Base-by-base conservation (phyloP, 2,329 filamentous ascomycete genomes). In the Xylaria digitata region DNA sequence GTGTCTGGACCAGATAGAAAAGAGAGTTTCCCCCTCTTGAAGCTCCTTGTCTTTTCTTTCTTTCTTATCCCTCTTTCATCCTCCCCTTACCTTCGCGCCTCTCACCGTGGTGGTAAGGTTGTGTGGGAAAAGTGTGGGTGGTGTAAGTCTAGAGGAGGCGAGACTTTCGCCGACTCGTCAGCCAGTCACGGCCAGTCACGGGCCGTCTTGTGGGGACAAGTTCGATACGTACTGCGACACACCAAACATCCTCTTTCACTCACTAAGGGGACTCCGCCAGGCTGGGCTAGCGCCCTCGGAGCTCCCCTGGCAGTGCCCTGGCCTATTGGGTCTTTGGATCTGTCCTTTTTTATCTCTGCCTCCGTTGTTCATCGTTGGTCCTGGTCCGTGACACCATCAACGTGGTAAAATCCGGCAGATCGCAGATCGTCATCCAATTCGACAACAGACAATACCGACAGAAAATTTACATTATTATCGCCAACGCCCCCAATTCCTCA, bases 401-500 rank as follows among this genome's bases (percentile, higher is more conserved):
- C 64, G 64, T 67, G 64, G 64, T 61, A 67, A 64, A 56, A 46
- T 43, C 46, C 21, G 56, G 63, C 63, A 66, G 67, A 67, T 69
- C 60, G 56, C 63, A 66, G 67, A 67, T 69, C 60, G 45, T 55
- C 53, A 60, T 68, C 66, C 64, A 49, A 57, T 40, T 56, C 52
- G 43, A 37, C 58, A 62, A 57, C 11, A 37, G 34, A 13, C 26
- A 26, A 26, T 48, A 50, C 42, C 7, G 54, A 13, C 49, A 30
- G 37, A 52, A 52, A 48, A 46, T 57, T 52, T 60, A 19, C 4
- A 34, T 65, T 48, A 34, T 61, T 42, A 52, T 45, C 23, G 42
- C 49, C 50, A 21, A 56, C 42, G 11, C 4, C 21, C 52, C 46
- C 53, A 42, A 53, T 30, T 56, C 37, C 15, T 62, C n/a, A 30